Conservation (phyloP, 116 monocot species). For the Phalaenopsis hybrid region DNA sequence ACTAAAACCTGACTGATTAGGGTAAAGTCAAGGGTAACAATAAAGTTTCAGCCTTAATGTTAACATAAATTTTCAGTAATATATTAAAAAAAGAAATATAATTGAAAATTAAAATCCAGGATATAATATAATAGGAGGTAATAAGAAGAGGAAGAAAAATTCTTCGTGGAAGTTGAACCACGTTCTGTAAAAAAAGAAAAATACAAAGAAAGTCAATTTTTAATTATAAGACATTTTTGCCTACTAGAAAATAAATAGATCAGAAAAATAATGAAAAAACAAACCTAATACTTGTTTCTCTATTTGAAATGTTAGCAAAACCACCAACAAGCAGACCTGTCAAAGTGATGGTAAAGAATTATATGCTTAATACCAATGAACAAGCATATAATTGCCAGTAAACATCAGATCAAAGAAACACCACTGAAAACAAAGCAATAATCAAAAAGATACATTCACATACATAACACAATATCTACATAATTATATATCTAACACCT, state of each 20-base stretch:
- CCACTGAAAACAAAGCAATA: too few relatives aligned
- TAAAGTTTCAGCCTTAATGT: neutral
- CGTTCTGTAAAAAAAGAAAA: constrained; percentile 44
- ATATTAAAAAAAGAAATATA: neutral
- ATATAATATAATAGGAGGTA: constrained; percentile 99
- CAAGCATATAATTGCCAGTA: too few relatives aligned
- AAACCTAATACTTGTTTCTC: constrained; percentile 84
- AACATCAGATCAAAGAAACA: too few relatives aligned
- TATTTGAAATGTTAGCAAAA: constrained; percentile 82
- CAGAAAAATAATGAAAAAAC: constrained; percentile 4
- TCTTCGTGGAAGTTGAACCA: constrained; percentile 99
- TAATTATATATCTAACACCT: too few relatives aligned
- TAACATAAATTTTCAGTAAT: too few relatives aligned
- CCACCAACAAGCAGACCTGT: constrained; percentile 82
- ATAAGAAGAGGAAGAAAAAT: constrained; percentile 95
- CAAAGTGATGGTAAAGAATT: neutral
- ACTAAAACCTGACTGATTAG: constrained; percentile 97
- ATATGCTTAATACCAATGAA: neutral
- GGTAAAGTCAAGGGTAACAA: constrained; percentile 52
- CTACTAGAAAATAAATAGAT: neutral
- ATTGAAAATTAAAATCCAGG: constrained; percentile 18
- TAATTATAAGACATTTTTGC: neutral
- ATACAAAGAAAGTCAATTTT: neutral
- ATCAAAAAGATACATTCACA: too few relatives aligned
- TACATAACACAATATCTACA: too few relatives aligned